Evolutionary conservation across 176 grass and related monocot genomes (phyloP).

Genomic region (Thalia dealbata): DNA sequence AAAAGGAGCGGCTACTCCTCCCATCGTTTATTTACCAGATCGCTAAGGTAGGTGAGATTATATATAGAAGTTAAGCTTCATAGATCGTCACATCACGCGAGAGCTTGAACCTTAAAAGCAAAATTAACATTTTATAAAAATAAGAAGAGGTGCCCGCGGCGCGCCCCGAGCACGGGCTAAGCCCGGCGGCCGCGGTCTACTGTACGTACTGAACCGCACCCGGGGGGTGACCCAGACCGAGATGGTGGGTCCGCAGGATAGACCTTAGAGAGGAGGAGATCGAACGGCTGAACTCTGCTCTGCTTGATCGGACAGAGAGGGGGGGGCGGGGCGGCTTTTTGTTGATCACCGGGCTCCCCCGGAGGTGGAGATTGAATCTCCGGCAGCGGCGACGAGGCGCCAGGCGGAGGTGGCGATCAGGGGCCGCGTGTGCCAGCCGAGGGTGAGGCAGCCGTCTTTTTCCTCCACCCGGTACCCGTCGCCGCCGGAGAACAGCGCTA

Average conservation of each 20-base stretch:
- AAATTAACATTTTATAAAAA: background rate
- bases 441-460: conserved; percentile 14
- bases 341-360: background rate
- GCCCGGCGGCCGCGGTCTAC: too few relatives aligned
- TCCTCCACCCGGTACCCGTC: background rate
- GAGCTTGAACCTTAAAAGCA: background rate
- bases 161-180: too few relatives aligned
- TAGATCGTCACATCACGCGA: background rate
- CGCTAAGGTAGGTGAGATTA: background rate
- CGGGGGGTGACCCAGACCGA: too few relatives aligned
- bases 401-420: conserved; percentile 31
- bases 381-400: background rate
- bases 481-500: background rate
- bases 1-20: background rate
- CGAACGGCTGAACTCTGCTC: background rate
- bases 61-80: background rate
- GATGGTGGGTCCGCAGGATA: background rate
- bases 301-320: background rate
- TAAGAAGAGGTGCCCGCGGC: background rate
- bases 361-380: background rate
- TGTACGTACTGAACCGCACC: too few relatives aligned
- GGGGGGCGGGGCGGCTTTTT: background rate
- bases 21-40: background rate
- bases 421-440: conserved; percentile 21
- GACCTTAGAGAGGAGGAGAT: background rate